These are phyloP conservation scores for Spergularia marina DNA, from an alignment of 148 eudicot species.

Conservation along the genomic window DNA sequence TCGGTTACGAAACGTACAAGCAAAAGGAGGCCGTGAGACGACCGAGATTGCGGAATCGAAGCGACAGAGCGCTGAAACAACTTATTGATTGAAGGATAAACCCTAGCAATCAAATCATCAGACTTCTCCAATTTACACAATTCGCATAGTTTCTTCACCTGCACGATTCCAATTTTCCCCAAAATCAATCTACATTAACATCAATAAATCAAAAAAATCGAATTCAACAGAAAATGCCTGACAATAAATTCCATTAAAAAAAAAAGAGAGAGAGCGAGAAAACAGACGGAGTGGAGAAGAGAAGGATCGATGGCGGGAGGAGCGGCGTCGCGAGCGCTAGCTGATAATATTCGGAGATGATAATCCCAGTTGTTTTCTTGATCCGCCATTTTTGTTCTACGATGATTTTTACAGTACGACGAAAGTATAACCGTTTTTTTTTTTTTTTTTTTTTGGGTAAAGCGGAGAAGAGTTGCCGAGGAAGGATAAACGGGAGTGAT, in stretches of 20 bases:
- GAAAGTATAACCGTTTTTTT: too few species aligned
- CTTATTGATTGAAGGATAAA: constrained; percentile 77
- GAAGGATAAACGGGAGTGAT: too few species aligned
- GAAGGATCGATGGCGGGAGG: constrained; percentile 78
- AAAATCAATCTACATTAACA: too few species aligned
- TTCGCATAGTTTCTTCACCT: constrained; percentile 76
- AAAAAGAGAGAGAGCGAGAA: constrained; percentile 11
- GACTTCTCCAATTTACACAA: constrained; percentile 78
- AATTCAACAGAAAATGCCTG: not conserved
- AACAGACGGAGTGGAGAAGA: constrained; percentile 62
- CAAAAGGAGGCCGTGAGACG: constrained; percentile 69
- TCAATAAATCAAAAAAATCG: not conserved
- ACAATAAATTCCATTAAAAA: not conserved
- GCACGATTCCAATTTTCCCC: constrained; percentile 4
- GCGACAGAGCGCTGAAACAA: constrained; percentile 81
- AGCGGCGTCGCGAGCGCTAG: constrained; percentile 67
- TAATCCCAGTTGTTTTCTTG: constrained; percentile 56
- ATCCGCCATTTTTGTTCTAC: constrained; percentile 36
- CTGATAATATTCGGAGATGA: constrained; percentile 61
- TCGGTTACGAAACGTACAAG: constrained; percentile 38
- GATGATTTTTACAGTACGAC: not conserved
- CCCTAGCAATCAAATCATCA: constrained; percentile 88
- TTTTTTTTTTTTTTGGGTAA: too few species aligned
- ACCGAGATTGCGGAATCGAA: constrained; percentile 62
- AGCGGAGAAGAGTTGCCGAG: too few species aligned